These are phyloP conservation scores for Isabelozyma gotoi DNA, from an alignment of 805 yeast genomes.

Conservation along the genomic window DNA sequence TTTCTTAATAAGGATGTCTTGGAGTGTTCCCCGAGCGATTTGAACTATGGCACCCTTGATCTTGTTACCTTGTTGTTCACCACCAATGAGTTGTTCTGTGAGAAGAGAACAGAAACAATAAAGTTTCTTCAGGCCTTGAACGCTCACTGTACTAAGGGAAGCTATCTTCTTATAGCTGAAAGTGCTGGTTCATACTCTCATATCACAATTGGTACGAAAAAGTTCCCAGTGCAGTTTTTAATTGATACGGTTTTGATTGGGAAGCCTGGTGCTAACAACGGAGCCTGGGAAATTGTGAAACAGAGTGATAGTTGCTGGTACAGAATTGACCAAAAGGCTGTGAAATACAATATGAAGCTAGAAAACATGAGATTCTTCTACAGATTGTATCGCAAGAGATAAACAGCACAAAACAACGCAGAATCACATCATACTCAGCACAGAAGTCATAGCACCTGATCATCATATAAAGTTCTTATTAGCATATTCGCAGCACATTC, in stretches of 20 bases:
- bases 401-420: too few relatives aligned
- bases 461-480: too few relatives aligned
- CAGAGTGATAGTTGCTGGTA: constrained; percentile 82
- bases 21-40: constrained; percentile 7
- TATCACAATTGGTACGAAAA: constrained; percentile 70
- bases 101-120: constrained; percentile 61
- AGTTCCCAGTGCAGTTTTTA: constrained; percentile 79
- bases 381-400: constrained; percentile 64
- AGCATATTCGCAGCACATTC: too few relatives aligned
- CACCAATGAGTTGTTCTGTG: constrained; percentile 81
- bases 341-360: constrained; percentile 62
- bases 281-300: constrained; percentile 66
- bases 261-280: constrained; percentile 35
- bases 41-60: constrained; percentile 23
- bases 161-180: constrained; percentile 68
- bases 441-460: too few relatives aligned
- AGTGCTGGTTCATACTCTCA: constrained; percentile 91
- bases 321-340: constrained; percentile 49
- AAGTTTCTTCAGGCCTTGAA: constrained; percentile 56
- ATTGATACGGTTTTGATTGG: constrained; percentile 72
- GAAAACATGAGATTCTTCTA: constrained; percentile 89
- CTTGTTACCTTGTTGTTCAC: constrained; percentile 78
- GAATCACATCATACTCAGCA: too few relatives aligned
- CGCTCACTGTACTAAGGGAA: constrained; percentile 51
- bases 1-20: constrained; percentile 34